Conservation (phyloP, 768 basidiomycete genomes). For the Daedaleopsis sinensis region DNA sequence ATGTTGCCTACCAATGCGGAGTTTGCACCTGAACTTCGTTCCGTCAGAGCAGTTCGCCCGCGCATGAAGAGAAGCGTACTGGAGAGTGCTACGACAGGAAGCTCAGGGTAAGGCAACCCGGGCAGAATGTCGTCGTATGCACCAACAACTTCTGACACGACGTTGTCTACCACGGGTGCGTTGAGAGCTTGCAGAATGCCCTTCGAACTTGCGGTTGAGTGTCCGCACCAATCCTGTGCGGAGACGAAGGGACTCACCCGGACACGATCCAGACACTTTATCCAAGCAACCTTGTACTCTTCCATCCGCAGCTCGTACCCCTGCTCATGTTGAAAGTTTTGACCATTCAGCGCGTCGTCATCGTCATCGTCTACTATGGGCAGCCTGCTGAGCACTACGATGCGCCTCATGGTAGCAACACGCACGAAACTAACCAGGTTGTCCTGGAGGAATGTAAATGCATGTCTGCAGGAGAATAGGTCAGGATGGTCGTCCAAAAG, state of each 20-base stretch:
- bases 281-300: slow-evolving; percentile 62
- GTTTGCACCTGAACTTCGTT: slow-evolving; percentile 9
- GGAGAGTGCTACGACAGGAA: slow-evolving; percentile 61
- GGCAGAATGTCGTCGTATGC: slow-evolving; percentile 51
- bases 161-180: slow-evolving; percentile 46
- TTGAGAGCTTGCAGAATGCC: slow-evolving; percentile 50
- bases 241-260: slow-evolving; percentile 43
- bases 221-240: not conserved
- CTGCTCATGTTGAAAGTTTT: slow-evolving; percentile 2
- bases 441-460: slow-evolving; percentile 24
- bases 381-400: not conserved
- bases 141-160: slow-evolving; percentile 45
- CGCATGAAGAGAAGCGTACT: slow-evolving; percentile 39
- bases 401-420: not conserved
- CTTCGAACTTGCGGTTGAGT: slow-evolving; percentile 31
- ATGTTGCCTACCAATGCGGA: slow-evolving; percentile 11
- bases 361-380: not conserved
- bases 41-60: not conserved
- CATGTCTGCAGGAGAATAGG: slow-evolving; percentile 18
- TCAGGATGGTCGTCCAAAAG: not conserved
- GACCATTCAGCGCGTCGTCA: not conserved
- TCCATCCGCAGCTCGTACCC: slow-evolving; percentile 46
- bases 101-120: slow-evolving; percentile 60
- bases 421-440: not conserved
- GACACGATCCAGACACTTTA: slow-evolving; percentile 55